Base-by-base conservation (phyloP, 257 asterid genomes). In the Lavandula angustifolia region DNA sequence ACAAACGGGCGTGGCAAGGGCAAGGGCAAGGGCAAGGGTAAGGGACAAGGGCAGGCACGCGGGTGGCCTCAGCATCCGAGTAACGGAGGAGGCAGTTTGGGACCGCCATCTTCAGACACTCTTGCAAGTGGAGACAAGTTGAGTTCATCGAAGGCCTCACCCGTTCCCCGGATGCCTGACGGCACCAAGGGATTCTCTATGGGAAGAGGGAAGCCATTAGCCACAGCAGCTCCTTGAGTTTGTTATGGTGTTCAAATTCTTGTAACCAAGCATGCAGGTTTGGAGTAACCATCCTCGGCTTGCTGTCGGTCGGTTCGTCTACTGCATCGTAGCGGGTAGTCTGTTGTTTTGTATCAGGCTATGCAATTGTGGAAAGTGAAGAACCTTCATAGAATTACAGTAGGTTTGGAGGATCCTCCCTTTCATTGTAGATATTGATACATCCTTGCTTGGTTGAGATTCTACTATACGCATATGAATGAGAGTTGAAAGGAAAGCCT, bases 151-250 rank as follows among this genome's bases (percentile, higher is more conserved):
- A 81, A 80, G 78, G 73, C 78, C 64, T 60, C 89, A 72, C 71
- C 81, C 3, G 95, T 80, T 60, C 98, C 98, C 52, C 92, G 96
- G 48, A 89, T 89, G 98, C 97, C 98, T 1, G 98, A 92, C 70
- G 96, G 98, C 34, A 89, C 96, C 27, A 79, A 72, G 79, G 98
- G 98, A 41, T 92, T 92, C 82, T 84, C 95, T 3, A 69, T 89
- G 92, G 98, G 98, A 44, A 84, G 98, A 54, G 98, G 98, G 62
- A 92, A 89, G 79, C 78, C 89, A 29, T 50, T 82, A 29, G 86
- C 84, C 59, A 56, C 81, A 11, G 77, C 68, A 64, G 73, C 60
- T 32, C 81, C 74, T 64, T 78, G 80, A 73, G 12, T 34, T 44
- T 47, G 11, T 41, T 18, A 59, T 68, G 54, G 68, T 31, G 48